Evolutionary conservation across 2,329 filamentous ascomycete species (phyloP), one percentile per base, ranked within the genome.

Genomic region (Apiospora sp.): DNA sequence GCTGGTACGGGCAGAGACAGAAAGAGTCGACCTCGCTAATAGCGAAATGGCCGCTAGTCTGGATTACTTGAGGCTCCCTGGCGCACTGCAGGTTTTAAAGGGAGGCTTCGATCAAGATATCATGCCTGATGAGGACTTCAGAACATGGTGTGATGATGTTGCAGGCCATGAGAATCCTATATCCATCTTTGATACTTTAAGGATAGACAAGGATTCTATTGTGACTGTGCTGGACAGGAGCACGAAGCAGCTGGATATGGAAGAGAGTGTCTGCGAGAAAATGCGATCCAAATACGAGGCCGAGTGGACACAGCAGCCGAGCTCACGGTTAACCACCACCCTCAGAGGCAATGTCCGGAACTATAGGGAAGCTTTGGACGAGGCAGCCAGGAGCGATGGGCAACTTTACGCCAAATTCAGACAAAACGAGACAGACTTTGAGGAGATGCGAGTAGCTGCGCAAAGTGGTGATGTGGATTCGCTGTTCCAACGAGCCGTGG

Each of bases 221-320:
- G 82, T 94, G 37, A 86, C 87, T 3, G 89, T 91, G 3, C 83
- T 99, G 72, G 95, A 98, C 72, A 90, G 90, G 72, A 94, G 94
- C 77, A 91, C 92, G 71, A 97, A 97, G 81, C 93, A 97, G 78
- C 85, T 99, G 58, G 96, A 99, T 77, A 95, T 96, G 91, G 96
- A 99, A 82, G 97, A 98, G 84, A 97, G 94, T 72, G 94, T 98
- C 0, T 99, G 96, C 81, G 96, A 99, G 82, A 99, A 98, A 86
- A 99, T 99, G 96, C 91, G 96, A 67, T 97, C 95, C 16, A 99
- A 99, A 81, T 98, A 98, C 81, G 95, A 96, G 71, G 89, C 88
- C 41, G 96, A 98, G 71, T 99, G 96, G 96, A 98, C 94, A 24
- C 96, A 99, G 79, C 96, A 99, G 79, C 96, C 96, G 14, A 98